A percentile compares a stretch with the other conserved stretches of the same genome.
Evolutionary conservation across 352 stramenopile species (phyloP).

Genomic region (Globisporangium radiosum): DNA sequence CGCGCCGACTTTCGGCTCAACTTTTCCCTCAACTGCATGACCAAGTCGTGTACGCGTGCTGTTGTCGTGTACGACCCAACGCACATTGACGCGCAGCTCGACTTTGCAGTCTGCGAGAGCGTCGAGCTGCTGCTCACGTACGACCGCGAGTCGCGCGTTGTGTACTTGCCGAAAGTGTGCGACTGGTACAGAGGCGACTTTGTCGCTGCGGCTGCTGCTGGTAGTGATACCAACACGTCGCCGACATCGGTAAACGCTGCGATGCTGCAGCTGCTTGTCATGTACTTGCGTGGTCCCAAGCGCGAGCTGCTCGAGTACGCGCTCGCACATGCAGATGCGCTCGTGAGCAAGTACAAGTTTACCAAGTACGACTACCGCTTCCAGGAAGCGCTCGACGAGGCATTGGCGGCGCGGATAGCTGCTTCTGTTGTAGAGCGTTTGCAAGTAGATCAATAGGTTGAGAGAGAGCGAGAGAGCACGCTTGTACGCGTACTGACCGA

Average conservation of each 20-base stretch:
- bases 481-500: too few relatives aligned
- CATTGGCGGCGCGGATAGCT: too few relatives aligned
- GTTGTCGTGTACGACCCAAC: slow-evolving; percentile 47
- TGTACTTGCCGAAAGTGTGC: slow-evolving; percentile 48
- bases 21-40: slow-evolving; percentile 59
- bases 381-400: slow-evolving; percentile 23
- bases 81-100: slow-evolving; percentile 48
- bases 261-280: slow-evolving; percentile 24
- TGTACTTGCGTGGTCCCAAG: slow-evolving; percentile 26
- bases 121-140: slow-evolving; percentile 32
- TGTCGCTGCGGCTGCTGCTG: not conserved
- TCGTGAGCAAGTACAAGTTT: slow-evolving; percentile 41
- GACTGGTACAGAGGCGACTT: slow-evolving; percentile 57
- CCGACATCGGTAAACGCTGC: not conserved
- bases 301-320: slow-evolving; percentile 32
- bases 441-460: too few relatives aligned
- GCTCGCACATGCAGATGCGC: slow-evolving; percentile 20
- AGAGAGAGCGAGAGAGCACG: too few relatives aligned
- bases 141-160: slow-evolving; percentile 31
- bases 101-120: slow-evolving; percentile 21
- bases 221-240: not conserved
- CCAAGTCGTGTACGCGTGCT: slow-evolving; percentile 29
- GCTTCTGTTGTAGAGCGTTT: too few relatives aligned
- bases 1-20: slow-evolving; percentile 40
- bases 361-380: slow-evolving; percentile 52